These are phyloP conservation scores for Colletotrichum sojae DNA, from an alignment of 2,329 filamentous ascomycete species.

Conservation along the genomic window DNA sequence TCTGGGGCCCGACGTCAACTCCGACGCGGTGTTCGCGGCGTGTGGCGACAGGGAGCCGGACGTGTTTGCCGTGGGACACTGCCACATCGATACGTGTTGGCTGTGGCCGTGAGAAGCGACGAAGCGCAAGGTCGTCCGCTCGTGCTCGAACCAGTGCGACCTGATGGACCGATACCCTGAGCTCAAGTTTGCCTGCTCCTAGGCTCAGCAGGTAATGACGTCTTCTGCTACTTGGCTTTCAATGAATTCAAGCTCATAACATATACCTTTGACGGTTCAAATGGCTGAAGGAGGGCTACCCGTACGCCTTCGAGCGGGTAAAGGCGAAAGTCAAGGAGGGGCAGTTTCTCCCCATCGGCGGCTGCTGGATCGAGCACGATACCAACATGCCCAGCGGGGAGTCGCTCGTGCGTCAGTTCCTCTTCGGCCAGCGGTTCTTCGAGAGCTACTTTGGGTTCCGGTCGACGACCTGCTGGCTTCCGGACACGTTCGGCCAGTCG, in stretches of 20 bases:
- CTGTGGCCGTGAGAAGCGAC: slow-evolving; percentile 80
- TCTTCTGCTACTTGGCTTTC: not conserved
- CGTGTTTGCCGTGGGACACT: slow-evolving; percentile 75
- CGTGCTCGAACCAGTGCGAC: slow-evolving; percentile 79
- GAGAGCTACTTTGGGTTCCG: slow-evolving; percentile 76
- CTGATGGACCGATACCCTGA: slow-evolving; percentile 78
- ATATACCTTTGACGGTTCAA: slow-evolving; percentile 55
- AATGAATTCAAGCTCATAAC: not conserved
- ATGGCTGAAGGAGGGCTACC: slow-evolving; percentile 77
- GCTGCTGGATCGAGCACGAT: slow-evolving; percentile 80
- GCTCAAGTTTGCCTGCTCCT: slow-evolving; percentile 74
- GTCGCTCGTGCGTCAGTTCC: slow-evolving; percentile 75
- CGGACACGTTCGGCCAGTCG: slow-evolving; percentile 79
- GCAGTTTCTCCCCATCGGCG: slow-evolving; percentile 76
- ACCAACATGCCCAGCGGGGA: slow-evolving; percentile 79
- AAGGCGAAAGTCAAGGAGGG: slow-evolving; percentile 77
- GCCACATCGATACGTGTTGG: slow-evolving; percentile 81
- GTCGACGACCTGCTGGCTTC: slow-evolving; percentile 77
- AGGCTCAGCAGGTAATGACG: slow-evolving; percentile 64
- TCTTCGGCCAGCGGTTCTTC: slow-evolving; percentile 78
- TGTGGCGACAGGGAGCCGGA: slow-evolving; percentile 63
- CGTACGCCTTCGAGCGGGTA: slow-evolving; percentile 74
- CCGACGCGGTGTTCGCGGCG: slow-evolving; percentile 69
- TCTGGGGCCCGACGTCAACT: slow-evolving; percentile 71
- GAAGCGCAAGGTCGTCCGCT: slow-evolving; percentile 78